These are phyloP conservation scores for Rhododendron griersonianum DNA, from an alignment of 148 eudicot species.

Conservation along the genomic window DNA sequence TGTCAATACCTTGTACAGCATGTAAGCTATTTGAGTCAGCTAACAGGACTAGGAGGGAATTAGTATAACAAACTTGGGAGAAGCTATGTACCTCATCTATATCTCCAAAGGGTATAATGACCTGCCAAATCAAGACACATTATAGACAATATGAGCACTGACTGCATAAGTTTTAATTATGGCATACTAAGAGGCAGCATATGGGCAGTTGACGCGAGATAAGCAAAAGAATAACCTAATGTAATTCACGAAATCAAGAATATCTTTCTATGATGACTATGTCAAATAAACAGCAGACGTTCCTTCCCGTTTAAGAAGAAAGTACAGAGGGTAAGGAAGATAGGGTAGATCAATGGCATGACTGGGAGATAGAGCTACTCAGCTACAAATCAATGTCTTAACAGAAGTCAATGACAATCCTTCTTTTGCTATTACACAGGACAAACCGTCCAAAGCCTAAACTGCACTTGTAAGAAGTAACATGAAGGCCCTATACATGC, in stretches of 20 bases:
- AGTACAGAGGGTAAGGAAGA: neutral
- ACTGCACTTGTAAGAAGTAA: neutral
- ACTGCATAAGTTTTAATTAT: neutral
- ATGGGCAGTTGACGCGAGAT: neutral
- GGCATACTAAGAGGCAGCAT: neutral
- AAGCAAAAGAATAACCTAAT: neutral
- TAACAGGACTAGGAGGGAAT: neutral
- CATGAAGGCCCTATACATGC: neutral
- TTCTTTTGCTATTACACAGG: neutral
- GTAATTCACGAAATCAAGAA: neutral
- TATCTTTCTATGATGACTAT: neutral
- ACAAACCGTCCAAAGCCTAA: too few species aligned
- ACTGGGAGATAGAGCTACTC: neutral
- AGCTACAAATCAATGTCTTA: neutral
- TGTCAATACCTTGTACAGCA: neutral
- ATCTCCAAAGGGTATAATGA: slow-evolving; percentile 79
- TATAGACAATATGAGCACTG: slow-evolving; percentile 6
- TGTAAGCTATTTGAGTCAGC: slow-evolving; percentile 1
- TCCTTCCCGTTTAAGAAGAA: neutral
- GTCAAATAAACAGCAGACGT: neutral
- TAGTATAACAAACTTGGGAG: slow-evolving; percentile 4
- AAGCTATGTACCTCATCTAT: slow-evolving; percentile 69
- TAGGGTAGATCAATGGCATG: neutral
- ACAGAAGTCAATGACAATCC: neutral
- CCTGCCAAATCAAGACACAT: slow-evolving; percentile 43